phyloP scores from a whole-genome alignment of 768 basidiomycete species.

The Sporobolomyces phaffii region DNA sequence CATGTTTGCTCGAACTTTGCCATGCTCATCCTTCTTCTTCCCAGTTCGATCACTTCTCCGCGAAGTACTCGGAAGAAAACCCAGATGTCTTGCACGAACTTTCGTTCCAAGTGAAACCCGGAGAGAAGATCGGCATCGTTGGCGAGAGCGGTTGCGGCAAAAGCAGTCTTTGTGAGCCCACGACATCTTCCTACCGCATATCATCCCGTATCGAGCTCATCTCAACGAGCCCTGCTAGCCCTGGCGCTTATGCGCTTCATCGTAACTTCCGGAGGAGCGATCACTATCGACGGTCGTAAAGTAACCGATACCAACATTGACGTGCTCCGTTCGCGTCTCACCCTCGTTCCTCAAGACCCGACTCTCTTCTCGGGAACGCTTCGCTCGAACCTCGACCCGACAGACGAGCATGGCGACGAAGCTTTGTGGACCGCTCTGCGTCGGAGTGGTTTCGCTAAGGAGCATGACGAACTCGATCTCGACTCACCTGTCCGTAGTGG shows the following conservation, averaged over 20 bases:
- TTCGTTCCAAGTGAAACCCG: conserved; percentile 45
- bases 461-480: conserved; percentile 5
- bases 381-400: conserved; percentile 52
- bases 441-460: conserved; percentile 30
- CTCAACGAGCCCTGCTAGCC: conserved; percentile 37
- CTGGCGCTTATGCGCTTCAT: conserved; percentile 50
- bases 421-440: conserved; percentile 42
- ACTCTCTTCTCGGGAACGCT: conserved; percentile 54
- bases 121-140: conserved; percentile 49
- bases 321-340: conserved; percentile 63
- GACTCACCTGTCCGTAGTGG: conserved; percentile 10
- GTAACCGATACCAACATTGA: conserved; percentile 46
- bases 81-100: conserved; percentile 47
- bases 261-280: conserved; percentile 44
- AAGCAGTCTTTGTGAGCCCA: conserved; percentile 39
- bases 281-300: conserved; percentile 47
- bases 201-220: background rate
- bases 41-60: conserved; percentile 44
- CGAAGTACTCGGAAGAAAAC: conserved; percentile 41
- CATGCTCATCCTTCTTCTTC: too few relatives aligned
- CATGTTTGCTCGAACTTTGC: background rate
- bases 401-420: conserved; percentile 37
- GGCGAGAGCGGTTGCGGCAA: conserved; percentile 49
- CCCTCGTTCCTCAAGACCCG: conserved; percentile 42
- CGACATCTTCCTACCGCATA: background rate